Evolutionary conservation across 78 protist species (phyloP), one percentile per base, ranked within the genome.

Genomic region (Speleostelium caveatum): DNA sequence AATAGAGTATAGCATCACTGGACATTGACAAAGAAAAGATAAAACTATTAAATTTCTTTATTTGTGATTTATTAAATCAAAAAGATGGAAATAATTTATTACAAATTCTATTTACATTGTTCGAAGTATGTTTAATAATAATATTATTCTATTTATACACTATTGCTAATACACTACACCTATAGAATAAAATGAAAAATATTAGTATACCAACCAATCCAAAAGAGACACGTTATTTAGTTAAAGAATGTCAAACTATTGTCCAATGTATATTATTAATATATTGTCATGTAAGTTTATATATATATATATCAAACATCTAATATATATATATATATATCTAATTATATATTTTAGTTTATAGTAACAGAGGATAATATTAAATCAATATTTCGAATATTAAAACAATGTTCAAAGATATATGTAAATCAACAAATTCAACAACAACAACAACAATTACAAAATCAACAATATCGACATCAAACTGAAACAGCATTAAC

Each of bases 241-340:
- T 80, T 22, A 53, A 69, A 58, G 90, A 80, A 59, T 69, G 76
- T 59, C 41, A 30, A 39, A 59, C 55, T 56, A 80, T 80, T 5
- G 49, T 32, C 21, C 75, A 80, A 55, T 69, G 79, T 69, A 32
- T 80, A 69, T 67, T 69, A 56, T 58, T 80, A 35, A 69, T 80
- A 19, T 41, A 65, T 51, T 51, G 65, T 39, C 88, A 79, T 24
- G 88, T 79, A 79, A 4, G 87, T 65, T 22, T 0, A 12, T 69
- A 17, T 49, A 53, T 30, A 55, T 1, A 16, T 51, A 51, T 22
- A 1, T 0, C 45, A 22, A 36, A 5, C 61, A 72, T 36, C 10
- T 19, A 5, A 22, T 38, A n/a, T 22, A 6, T 66, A 39, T 12
- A 35, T 66, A 39, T 68, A 28, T 12, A n/a, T 24, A 30, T 22